A percentile compares a stretch with the other conserved stretches of the same genome.
phyloP scores from a whole-genome alignment of 805 yeast species.

The Barnettozyma californica region DNA sequence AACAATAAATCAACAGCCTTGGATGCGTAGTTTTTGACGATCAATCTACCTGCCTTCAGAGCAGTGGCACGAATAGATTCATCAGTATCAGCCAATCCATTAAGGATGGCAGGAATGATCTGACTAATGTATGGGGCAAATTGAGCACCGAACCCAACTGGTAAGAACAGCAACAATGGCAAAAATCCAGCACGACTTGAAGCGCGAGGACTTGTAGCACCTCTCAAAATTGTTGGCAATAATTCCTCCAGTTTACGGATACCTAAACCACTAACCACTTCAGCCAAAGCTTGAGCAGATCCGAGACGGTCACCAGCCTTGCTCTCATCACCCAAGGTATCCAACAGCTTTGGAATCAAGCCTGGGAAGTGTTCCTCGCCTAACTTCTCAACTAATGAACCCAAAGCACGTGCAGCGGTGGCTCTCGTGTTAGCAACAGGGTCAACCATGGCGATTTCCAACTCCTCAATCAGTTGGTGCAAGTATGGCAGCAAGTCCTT shows the following conservation, averaged over 20 bases:
- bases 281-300: conserved; percentile 94
- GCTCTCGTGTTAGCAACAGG: conserved; percentile 97
- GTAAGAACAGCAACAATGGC: conserved; percentile 84
- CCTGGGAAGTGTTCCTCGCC: conserved; percentile 96
- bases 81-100: conserved; percentile 85
- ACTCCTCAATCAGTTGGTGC: conserved; percentile 67
- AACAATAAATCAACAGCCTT: conserved; percentile 88
- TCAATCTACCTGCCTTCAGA: conserved; percentile 84
- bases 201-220: conserved; percentile 61
- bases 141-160: conserved; percentile 89
- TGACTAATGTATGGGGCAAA: conserved; percentile 83
- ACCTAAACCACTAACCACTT: conserved; percentile 91
- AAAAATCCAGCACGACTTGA: conserved; percentile 86
- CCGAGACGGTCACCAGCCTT: conserved; percentile 92
- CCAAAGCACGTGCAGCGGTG: conserved; percentile 95
- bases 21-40: conserved; percentile 86
- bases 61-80: conserved; percentile 87
- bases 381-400: conserved; percentile 90
- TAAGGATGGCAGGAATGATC: conserved; percentile 86
- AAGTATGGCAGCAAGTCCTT: conserved; percentile 83
- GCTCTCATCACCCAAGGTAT: conserved; percentile 68
- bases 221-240: conserved; percentile 70
- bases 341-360: conserved; percentile 73
- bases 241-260: conserved; percentile 80
- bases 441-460: conserved; percentile 94